Percentiles rank a stretch among this genome's conserved stretches.
These are phyloP conservation scores for Backusella morwellensis DNA, from an alignment of 192 early-diverging fungal species.

Conservation along the genomic window DNA sequence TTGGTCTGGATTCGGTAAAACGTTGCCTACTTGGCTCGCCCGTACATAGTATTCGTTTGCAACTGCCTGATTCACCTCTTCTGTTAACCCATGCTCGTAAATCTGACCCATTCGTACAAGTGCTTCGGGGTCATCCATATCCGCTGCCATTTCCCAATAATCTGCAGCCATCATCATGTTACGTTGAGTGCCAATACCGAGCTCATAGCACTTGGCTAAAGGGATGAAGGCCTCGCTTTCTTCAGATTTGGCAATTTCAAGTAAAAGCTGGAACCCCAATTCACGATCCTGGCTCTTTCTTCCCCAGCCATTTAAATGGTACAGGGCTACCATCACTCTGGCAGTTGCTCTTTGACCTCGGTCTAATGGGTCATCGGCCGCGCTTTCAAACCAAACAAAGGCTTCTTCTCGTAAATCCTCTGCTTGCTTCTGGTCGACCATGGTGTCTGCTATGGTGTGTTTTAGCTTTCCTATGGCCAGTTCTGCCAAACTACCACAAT, in stretches of 20 bases:
- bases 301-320: constrained; percentile 36
- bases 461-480: constrained; percentile 27
- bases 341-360: background rate
- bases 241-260: constrained; percentile 22
- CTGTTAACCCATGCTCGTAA: constrained; percentile 20
- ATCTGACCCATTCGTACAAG: constrained; percentile 11
- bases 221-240: constrained; percentile 23
- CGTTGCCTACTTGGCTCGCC: background rate
- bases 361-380: background rate
- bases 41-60: constrained; percentile 1
- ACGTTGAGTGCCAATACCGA: constrained; percentile 21
- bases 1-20: background rate
- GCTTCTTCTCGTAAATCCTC: constrained; percentile 14
- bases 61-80: background rate
- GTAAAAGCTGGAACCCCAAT: constrained; percentile 15
- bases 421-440: background rate
- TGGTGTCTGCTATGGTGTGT: constrained; percentile 12
- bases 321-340: constrained; percentile 28
- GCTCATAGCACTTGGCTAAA: constrained; percentile 35
- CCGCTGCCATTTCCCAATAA: constrained; percentile 33
- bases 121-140: constrained; percentile 27
- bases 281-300: background rate
- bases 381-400: constrained; percentile 13
- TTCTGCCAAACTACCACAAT: constrained; percentile 18
- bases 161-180: constrained; percentile 16